Conservation (phyloP, 2,329 filamentous ascomycete species). For the Sarocladium kiliense region DNA sequence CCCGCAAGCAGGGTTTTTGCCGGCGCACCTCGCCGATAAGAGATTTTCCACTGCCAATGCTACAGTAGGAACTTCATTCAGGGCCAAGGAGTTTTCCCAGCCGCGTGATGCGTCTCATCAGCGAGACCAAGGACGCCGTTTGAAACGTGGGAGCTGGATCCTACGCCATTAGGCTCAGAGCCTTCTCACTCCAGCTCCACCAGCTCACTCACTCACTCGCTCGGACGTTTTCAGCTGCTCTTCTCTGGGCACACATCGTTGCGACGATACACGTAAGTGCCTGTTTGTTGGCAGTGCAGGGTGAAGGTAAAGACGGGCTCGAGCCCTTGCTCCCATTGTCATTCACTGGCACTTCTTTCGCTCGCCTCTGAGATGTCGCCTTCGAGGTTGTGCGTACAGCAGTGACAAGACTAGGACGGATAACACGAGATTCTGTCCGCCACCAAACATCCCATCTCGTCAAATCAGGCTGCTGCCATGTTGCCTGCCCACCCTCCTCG, state of each 20-base stretch:
- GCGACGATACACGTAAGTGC: no score
- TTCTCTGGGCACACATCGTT: background rate
- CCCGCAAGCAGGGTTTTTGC: background rate
- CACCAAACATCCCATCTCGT: background rate
- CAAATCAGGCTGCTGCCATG: background rate
- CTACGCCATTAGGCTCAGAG: background rate
- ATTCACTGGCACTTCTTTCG: background rate
- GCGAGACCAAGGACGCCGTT: background rate
- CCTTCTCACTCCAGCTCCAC: background rate
- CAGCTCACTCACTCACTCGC: no score
- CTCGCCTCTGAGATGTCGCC: background rate
- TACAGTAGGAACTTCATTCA: background rate
- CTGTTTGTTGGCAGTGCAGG: no score
- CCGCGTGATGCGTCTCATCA: background rate
- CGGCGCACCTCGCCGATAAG: background rate
- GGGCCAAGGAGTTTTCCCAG: background rate
- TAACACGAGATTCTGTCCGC: background rate
- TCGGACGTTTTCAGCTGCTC: background rate
- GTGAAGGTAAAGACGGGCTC: no score
- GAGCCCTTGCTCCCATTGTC: no score
- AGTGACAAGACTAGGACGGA: background rate
- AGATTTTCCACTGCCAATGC: background rate
- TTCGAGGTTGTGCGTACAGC: background rate
- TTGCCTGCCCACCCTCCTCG: background rate
- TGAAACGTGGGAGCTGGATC: background rate